Conservation (phyloP, 1,284 basidiomycete genomes). For the Schizophyllum commune region DNA sequence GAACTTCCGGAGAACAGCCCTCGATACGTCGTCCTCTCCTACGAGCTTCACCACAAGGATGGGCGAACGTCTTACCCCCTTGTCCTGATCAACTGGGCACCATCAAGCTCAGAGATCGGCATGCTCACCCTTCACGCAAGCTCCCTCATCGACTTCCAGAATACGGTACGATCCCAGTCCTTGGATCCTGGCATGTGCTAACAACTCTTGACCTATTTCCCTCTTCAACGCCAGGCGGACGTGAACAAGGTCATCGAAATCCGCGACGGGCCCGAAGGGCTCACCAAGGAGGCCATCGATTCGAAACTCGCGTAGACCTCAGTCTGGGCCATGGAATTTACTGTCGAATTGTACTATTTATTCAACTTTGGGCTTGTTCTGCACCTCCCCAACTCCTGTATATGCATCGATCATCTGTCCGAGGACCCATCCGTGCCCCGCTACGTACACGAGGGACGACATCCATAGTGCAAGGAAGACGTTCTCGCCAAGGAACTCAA, state of each 20-base stretch:
- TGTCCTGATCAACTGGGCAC: constrained; percentile 83
- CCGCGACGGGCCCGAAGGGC: constrained; percentile 69
- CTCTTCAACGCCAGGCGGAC: constrained; percentile 41
- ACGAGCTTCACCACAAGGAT: constrained; percentile 76
- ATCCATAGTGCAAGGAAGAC: constrained; percentile 75
- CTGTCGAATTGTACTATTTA: neutral
- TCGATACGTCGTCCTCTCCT: constrained; percentile 77
- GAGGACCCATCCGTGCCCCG: constrained; percentile 72
- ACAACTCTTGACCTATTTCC: constrained; percentile 1
- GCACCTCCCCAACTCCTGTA: neutral
- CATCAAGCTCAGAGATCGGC: constrained; percentile 64
- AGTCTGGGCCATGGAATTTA: neutral
- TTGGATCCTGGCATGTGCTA: neutral
- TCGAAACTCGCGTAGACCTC: constrained; percentile 31
- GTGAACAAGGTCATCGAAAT: constrained; percentile 75
- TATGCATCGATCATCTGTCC: constrained; percentile 55
- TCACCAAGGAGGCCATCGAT: constrained; percentile 69
- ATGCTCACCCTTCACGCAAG: constrained; percentile 81
- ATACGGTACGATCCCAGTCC: constrained; percentile 36
- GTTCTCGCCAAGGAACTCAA: constrained; percentile 79
- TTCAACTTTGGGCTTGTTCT: neutral
- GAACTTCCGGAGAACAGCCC: constrained; percentile 89
- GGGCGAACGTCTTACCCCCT: constrained; percentile 83
- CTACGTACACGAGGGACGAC: constrained; percentile 67
- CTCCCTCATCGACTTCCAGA: constrained; percentile 73